These are phyloP conservation scores for Vachellia collinsii DNA, from an alignment of 306 rosid species.

Conservation along the genomic window DNA sequence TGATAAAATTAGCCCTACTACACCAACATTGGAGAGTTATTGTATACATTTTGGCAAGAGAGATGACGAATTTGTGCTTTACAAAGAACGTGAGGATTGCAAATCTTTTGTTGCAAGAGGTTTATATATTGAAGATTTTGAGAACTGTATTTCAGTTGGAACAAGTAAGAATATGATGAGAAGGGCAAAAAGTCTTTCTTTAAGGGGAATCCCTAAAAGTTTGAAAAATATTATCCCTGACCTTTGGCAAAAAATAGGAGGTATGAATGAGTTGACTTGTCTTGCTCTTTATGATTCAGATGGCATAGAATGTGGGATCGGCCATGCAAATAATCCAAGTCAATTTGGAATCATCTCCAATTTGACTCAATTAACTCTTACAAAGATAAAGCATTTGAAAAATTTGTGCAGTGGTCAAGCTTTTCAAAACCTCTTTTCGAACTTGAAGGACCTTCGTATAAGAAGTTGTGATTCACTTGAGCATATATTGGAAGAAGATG, in stretches of 20 bases:
- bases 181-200: not conserved
- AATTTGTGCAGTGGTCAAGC: not conserved
- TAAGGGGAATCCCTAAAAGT: not conserved
- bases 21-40: not conserved
- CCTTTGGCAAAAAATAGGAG: not conserved
- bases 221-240: not conserved
- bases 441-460: not conserved
- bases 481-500: not conserved
- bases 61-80: fast-evolving
- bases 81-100: too few species aligned
- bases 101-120: not conserved
- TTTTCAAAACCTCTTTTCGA: not conserved
- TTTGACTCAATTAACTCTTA: not conserved
- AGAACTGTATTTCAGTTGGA: not conserved
- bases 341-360: not conserved
- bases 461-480: not conserved
- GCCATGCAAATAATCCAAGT: too few species aligned
- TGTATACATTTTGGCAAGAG: not conserved
- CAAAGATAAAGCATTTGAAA: not conserved
- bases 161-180: not conserved
- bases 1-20: not conserved
- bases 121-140: not conserved
- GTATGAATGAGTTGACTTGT: not conserved
- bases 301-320: not conserved
- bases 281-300: not conserved